A percentile compares a stretch with the other conserved stretches of the same genome.
phyloP scores from a whole-genome alignment of 1,139 yeast genomes.

The Kodamaea plutei region DNA sequence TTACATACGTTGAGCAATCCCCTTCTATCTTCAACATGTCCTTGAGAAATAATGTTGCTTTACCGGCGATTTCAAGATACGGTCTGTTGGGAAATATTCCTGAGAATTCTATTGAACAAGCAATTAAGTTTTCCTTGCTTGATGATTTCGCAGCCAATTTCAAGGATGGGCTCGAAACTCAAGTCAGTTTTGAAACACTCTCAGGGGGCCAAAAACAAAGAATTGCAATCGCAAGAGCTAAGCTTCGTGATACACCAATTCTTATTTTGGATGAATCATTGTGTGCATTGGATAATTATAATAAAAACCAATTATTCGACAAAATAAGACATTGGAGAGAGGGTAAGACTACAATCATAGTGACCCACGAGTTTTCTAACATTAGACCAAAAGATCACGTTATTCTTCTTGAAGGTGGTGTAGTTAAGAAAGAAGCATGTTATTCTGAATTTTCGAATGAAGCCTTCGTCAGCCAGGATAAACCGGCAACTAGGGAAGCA shows the following conservation, averaged over 20 bases:
- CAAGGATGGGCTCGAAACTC: slow-evolving; percentile 53
- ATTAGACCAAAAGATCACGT: slow-evolving; percentile 55
- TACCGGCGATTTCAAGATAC: slow-evolving; percentile 34
- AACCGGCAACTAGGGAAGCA: too few species aligned
- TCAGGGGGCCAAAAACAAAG: slow-evolving; percentile 93
- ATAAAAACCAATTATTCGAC: slow-evolving; percentile 41
- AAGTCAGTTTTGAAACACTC: slow-evolving; percentile 48
- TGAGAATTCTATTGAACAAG: slow-evolving; percentile 31
- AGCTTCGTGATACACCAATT: slow-evolving; percentile 64
- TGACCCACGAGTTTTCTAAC: slow-evolving; percentile 71
- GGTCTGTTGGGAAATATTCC: slow-evolving; percentile 23
- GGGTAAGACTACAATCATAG: slow-evolving; percentile 69
- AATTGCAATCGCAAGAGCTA: slow-evolving; percentile 79
- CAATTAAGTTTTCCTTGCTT: slow-evolving; percentile 51
- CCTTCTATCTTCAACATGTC: slow-evolving; percentile 64
- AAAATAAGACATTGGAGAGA: slow-evolving; percentile 57
- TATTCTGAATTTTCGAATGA: slow-evolving; percentile 12
- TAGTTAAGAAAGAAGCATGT: slow-evolving; percentile 30
- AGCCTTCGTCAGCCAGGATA: slow-evolving; percentile 6
- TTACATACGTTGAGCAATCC: slow-evolving; percentile 71
- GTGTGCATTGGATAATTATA: slow-evolving; percentile 66
- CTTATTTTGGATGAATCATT: slow-evolving; percentile 81
- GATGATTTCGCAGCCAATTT: slow-evolving; percentile 42
- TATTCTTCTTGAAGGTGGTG: slow-evolving; percentile 57
- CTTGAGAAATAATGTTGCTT: slow-evolving; percentile 56